Base-by-base conservation (phyloP, 257 asterid species). In the Rhazya stricta region DNA sequence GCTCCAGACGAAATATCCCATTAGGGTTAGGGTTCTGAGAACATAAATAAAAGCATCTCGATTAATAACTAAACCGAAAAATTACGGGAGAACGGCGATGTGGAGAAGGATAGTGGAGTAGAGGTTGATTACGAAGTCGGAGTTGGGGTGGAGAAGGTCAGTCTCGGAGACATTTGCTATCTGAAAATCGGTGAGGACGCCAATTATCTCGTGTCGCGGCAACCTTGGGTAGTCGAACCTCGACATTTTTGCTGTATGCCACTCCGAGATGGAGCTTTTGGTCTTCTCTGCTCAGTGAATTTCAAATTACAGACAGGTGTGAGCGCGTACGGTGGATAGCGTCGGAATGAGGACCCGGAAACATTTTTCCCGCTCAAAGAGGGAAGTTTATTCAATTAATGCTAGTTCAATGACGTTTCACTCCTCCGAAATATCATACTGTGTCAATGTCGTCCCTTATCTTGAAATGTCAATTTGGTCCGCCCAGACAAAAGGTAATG, bases 181-280 rank as follows among this genome's bases (percentile, higher is more conserved):
- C 50, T 87, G 87, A 61, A 63, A 80, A 15, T 83, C 90, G 16
- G 84, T 71, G 73, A 90, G 88, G 23, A 82, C 85, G 25, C 75
- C 77, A 67, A 84, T n/a, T 72, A 90, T 86, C 42, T 90, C 95
- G 48, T 68, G 84, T 68, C 90, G 88, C 5, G 88, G 79, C 13
- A 91, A 85, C 79, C 76, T 84, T 3, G 96, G 94, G 83, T 84
- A 90, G 21, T 85, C 90, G 61, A 81, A 92, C 69, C 70, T 92
- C 78, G 96, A 90, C 97, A 92, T 92, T 66, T 1, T 39, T 25
- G 39, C 32, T 10, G 9, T 0, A 0, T 51, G 8, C 25, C 25
- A 18, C 58, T 51, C 21, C 0, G 32, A 61, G 71, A 30, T 8
- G 15, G 30, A 10, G 29, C 18, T 23, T 65, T 37, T n/a, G 32